These are phyloP conservation scores for Sclerotinia glacialis DNA, from an alignment of 2,329 filamentous ascomycete genomes.

Conservation along the genomic window DNA sequence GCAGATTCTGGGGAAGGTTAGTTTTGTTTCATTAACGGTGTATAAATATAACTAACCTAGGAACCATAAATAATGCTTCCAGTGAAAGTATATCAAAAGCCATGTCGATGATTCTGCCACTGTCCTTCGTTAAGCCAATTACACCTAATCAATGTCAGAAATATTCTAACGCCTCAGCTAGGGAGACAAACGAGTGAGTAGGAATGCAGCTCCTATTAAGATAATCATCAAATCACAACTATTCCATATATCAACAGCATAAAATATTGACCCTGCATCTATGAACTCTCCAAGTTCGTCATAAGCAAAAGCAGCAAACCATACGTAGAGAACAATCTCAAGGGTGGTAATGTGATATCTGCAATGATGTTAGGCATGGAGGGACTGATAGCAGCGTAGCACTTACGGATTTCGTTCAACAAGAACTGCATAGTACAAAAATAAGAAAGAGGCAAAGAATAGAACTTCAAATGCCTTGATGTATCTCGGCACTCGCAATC, in stretches of 20 bases:
- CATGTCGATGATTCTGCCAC: slow-evolving; percentile 64
- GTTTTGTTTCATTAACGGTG: not conserved
- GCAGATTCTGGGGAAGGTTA: slow-evolving; percentile 59
- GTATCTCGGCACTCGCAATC: slow-evolving; percentile 76
- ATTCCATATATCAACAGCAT: slow-evolving; percentile 80
- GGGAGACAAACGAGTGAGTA: slow-evolving; percentile 61
- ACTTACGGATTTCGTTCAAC: slow-evolving; percentile 62
- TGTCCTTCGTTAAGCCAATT: slow-evolving; percentile 61
- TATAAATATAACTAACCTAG: slow-evolving; percentile 47
- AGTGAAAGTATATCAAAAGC: slow-evolving; percentile 88
- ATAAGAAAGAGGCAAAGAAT: slow-evolving; percentile 75
- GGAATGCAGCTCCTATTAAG: slow-evolving; percentile 66
- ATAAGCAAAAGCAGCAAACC: slow-evolving; percentile 84
- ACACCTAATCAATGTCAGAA: slow-evolving; percentile 49
- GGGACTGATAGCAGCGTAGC: not conserved
- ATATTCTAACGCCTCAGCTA: not conserved
- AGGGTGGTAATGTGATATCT: slow-evolving; percentile 59
- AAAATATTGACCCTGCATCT: slow-evolving; percentile 84
- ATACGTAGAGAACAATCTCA: slow-evolving; percentile 76
- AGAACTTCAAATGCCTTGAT: slow-evolving; percentile 79
- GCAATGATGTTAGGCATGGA: not conserved
- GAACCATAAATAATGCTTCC: slow-evolving; percentile 86
- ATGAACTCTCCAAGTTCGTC: slow-evolving; percentile 82
- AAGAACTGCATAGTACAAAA: slow-evolving; percentile 82
- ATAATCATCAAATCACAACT: slow-evolving; percentile 73